Evolutionary conservation across 2,329 filamentous ascomycete species (phyloP), one percentile per base, ranked within the genome.

Genomic region (Neopestalotiopsis sp.): DNA sequence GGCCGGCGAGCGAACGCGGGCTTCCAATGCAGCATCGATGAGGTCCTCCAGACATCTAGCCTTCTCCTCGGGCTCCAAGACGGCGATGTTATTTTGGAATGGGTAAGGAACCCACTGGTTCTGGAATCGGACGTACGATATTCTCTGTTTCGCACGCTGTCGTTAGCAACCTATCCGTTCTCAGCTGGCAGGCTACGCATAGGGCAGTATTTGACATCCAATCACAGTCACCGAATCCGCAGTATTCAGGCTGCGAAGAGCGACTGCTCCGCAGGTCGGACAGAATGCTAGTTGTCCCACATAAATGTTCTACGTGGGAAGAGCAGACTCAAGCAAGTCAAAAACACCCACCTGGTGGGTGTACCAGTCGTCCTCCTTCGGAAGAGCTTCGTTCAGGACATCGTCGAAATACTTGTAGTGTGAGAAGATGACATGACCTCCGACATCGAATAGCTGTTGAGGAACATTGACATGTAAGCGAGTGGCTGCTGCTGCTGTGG

Each of bases 341-440:
- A 96, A 99, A 84, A 99, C 95, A 81, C 96, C 94, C 3, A 28
- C 24, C 88, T 99, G 92, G 87, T 99, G 96, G 73, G 90, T 94
- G 85, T 92, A 98, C 96, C 96, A 99, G 85, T 99, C 96, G 69
- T 94, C 91, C 69, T 94, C 90, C 79, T 94, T 94, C 77, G 96
- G 96, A 52, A 99, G 91, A 66, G 96, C 96, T 88, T 99, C 95
- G 81, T 98, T 90, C 80, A 99, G 91, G 86, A 93, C 97, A 87
- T 99, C 96, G 85, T 99, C 96, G 82, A 99, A 99, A 90, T 99
- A 99, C 87, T 98, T 98, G 92, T 98, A 99, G 89, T 98, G 95
- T 76, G 95, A 98, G 89, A 98, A 98, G 85, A 98, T 98, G 84
- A 98, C 95, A 84, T 98, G 95, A 77, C 95, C 95, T 81, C 95